A percentile compares a stretch with the other conserved stretches of the same genome.
phyloP scores from a whole-genome alignment of 495 filamentous ascomycete genomes.

The Penicillium roqueforti region DNA sequence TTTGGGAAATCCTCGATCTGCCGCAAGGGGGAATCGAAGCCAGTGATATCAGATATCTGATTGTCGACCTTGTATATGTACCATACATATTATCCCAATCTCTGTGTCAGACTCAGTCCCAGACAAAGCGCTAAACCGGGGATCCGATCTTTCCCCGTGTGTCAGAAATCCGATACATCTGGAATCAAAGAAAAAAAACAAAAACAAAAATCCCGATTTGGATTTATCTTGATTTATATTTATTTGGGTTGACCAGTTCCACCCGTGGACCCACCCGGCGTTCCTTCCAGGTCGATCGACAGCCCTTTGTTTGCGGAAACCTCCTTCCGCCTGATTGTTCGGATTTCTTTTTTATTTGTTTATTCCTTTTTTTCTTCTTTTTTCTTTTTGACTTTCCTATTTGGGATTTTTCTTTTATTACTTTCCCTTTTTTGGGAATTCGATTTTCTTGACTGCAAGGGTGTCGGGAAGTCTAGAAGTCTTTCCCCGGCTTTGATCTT shows the following conservation, averaged over 20 bases:
- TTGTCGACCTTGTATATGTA: background rate
- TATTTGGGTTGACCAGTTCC: background rate
- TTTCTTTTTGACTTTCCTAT: background rate
- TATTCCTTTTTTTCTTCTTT: background rate
- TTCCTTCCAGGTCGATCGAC: conserved; percentile 11
- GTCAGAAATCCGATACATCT: background rate
- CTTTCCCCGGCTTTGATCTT: conserved; percentile 29
- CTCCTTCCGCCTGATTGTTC: conserved; percentile 16
- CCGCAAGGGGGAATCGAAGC: conserved; percentile 7
- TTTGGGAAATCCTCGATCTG: conserved; percentile 1
- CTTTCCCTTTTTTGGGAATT: conserved; percentile 4
- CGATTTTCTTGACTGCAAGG: conserved; percentile 25
- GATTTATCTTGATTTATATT: conserved; percentile 2
- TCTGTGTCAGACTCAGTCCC: conserved; percentile 2
- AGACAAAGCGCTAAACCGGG: background rate
- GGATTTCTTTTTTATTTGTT: conserved; percentile 7
- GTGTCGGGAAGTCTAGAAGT: conserved; percentile 31
- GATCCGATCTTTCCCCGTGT: conserved; percentile 7
- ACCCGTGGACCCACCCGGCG: background rate
- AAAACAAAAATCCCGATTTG: background rate
- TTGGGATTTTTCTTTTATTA: background rate
- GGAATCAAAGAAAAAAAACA: background rate
- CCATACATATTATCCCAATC: background rate
- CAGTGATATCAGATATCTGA: background rate
- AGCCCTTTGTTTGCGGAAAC: conserved; percentile 17